These are phyloP conservation scores for Colletotrichum scovillei DNA, from an alignment of 2,329 filamentous ascomycete genomes.

Conservation along the genomic window DNA sequence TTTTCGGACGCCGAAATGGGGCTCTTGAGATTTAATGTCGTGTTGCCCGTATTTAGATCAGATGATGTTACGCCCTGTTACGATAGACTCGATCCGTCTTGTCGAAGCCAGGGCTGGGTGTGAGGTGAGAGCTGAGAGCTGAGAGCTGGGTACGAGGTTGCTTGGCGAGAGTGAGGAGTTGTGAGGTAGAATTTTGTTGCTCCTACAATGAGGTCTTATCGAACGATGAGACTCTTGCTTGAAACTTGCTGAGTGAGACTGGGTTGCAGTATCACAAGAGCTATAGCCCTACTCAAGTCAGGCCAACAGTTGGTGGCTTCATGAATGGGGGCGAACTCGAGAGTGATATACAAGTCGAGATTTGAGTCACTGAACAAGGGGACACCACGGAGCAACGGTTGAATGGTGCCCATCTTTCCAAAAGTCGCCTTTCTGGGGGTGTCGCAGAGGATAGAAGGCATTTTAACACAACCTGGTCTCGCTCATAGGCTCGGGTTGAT, in stretches of 20 bases:
- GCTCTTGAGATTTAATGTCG: conserved; percentile 10
- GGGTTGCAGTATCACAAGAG: conserved; percentile 17
- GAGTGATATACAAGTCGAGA: conserved; percentile 32
- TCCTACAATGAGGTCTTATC: conserved; percentile 29
- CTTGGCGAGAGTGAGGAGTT: conserved; percentile 19
- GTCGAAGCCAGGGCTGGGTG: not conserved
- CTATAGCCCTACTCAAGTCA: conserved; percentile 12
- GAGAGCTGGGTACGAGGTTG: not conserved
- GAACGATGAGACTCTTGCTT: conserved; percentile 14
- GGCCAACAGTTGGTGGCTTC: conserved; percentile 17
- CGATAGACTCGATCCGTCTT: conserved; percentile 17
- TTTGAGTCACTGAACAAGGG: conserved; percentile 39
- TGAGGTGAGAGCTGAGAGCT: not conserved
- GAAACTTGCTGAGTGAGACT: conserved; percentile 27
- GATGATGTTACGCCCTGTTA: conserved; percentile 2
- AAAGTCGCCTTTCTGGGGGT: conserved; percentile 36
- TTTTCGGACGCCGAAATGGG: conserved; percentile 17
- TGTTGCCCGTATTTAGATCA: conserved; percentile 13
- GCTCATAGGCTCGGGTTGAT: conserved; percentile 28
- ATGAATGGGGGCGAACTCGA: conserved; percentile 25
- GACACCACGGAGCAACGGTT: conserved; percentile 40
- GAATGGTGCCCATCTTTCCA: conserved; percentile 42
- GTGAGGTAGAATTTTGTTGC: conserved; percentile 2
- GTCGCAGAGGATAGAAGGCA: conserved; percentile 26
- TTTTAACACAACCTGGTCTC: conserved; percentile 34